These are phyloP conservation scores for Termitomyces sp. DNA, from an alignment of 768 basidiomycete genomes.

Conservation along the genomic window DNA sequence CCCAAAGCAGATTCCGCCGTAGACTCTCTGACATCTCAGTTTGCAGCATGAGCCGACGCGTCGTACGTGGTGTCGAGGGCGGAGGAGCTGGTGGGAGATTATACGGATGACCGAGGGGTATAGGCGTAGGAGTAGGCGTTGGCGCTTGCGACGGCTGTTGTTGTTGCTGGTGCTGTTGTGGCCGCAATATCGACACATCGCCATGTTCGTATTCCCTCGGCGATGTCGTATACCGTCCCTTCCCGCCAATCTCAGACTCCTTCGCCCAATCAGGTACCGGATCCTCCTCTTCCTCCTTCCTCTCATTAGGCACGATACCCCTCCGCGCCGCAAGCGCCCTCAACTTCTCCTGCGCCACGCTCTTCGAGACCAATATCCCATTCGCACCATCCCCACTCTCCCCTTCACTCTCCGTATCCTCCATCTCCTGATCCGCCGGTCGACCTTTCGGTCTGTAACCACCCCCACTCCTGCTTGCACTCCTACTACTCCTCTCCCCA, in stretches of 20 bases:
- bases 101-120: conserved; percentile 64
- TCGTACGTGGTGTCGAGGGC: conserved; percentile 83
- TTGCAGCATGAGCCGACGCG: conserved; percentile 77
- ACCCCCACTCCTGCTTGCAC: not conserved
- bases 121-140: conserved; percentile 38
- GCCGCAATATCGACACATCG: not conserved
- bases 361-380: conserved; percentile 54
- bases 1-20: conserved; percentile 79
- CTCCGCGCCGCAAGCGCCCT: conserved; percentile 52
- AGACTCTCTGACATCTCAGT: conserved; percentile 85
- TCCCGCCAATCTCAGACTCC: not conserved
- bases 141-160: conserved; percentile 5
- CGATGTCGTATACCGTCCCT: not conserved
- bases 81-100: conserved; percentile 63
- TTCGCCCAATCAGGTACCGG: conserved; percentile 22
- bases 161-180: conserved; percentile 9
- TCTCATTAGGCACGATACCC: conserved; percentile 25
- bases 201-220: not conserved
- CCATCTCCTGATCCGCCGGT: conserved; percentile 63
- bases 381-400: conserved; percentile 29
- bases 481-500: not conserved
- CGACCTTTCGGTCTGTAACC: conserved; percentile 61
- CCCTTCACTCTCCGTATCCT: conserved; percentile 56
- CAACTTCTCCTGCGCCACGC: conserved; percentile 67
- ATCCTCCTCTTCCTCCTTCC: conserved; percentile 15